phyloP scores from a whole-genome alignment of 2,329 filamentous ascomycete species.

The Fusarium penzigii region DNA sequence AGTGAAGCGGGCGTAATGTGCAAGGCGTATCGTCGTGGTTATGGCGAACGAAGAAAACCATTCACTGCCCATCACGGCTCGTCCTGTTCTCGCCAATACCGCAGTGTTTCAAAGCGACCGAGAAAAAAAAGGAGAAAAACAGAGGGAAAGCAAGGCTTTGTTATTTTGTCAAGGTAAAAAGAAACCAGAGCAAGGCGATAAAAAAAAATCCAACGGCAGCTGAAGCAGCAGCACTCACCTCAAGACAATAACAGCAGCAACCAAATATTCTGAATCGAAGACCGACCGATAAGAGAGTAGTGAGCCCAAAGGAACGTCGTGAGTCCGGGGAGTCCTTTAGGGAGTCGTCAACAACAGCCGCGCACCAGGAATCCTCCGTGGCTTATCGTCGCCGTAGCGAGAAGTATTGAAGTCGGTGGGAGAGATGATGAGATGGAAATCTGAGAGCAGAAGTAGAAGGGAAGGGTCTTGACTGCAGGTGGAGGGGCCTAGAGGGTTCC shows the following conservation, averaged over 20 bases:
- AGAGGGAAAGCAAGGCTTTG: constrained; percentile 6
- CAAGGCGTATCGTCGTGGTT: neutral
- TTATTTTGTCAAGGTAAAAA: constrained; percentile 1
- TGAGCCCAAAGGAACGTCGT: constrained; percentile 9
- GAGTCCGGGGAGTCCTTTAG: constrained; percentile 12
- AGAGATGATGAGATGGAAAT: constrained; percentile 13
- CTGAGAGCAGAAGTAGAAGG: constrained; percentile 17
- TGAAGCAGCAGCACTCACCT: neutral
- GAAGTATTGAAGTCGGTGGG: constrained; percentile 17
- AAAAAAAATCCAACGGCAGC: neutral
- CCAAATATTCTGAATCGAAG: neutral
- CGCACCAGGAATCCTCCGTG: constrained; percentile 23
- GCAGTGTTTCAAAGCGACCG: neutral
- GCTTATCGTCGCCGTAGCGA: constrained; percentile 20
- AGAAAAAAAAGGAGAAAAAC: neutral
- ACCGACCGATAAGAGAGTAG: neutral
- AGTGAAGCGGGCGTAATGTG: neutral
- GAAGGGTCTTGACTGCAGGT: constrained; percentile 22
- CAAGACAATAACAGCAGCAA: neutral
- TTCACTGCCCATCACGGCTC: neutral
- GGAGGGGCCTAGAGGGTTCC: constrained; percentile 28
- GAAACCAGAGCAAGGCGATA: neutral
- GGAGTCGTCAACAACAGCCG: constrained; percentile 14
- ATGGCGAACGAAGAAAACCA: neutral
- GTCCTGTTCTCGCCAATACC: neutral